Evolutionary conservation across 768 basidiomycete genomes (phyloP).

Genomic region (Sarcodon sp.): DNA sequence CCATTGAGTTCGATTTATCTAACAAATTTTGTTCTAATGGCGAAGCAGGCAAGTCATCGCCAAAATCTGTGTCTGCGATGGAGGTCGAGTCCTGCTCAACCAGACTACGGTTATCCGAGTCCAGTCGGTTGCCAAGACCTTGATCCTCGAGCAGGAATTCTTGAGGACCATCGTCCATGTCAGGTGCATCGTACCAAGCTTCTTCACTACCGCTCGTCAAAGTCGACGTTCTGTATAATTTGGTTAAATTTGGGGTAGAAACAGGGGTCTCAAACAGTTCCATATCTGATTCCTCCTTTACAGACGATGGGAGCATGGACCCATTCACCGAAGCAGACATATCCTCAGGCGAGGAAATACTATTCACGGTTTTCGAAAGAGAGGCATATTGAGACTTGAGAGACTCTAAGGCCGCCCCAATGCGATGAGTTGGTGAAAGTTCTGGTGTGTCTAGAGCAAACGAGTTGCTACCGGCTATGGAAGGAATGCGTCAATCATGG

Average conservation of each 20-base stretch:
- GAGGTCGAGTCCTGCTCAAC: conserved; percentile 26
- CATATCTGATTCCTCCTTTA: conserved; percentile 31
- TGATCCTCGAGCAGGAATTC: conserved; percentile 46
- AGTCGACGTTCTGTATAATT: not conserved
- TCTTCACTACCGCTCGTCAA: conserved; percentile 14
- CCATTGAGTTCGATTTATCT: not conserved
- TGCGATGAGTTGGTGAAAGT: conserved; percentile 11
- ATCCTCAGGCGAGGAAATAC: conserved; percentile 11
- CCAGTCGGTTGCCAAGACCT: conserved; percentile 15
- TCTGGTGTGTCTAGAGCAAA: not conserved
- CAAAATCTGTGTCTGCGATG: conserved; percentile 30
- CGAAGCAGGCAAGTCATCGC: conserved; percentile 5
- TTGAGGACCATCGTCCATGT: conserved; percentile 44
- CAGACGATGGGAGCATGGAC: conserved; percentile 28
- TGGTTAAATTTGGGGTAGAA: conserved; percentile 7
- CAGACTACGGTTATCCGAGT: conserved; percentile 1
- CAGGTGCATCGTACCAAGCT: conserved; percentile 74
- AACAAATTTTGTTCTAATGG: conserved; percentile 1
- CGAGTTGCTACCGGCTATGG: not conserved
- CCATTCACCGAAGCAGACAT: conserved; percentile 11
- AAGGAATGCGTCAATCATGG: not conserved
- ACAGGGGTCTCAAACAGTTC: conserved; percentile 1
- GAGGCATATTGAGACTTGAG: conserved; percentile 49
- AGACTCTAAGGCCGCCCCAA: conserved; percentile 32
- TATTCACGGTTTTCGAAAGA: conserved; percentile 24